Base-by-base conservation (phyloP, 169 alveolate species). In the Plasmodium yoelii region DNA sequence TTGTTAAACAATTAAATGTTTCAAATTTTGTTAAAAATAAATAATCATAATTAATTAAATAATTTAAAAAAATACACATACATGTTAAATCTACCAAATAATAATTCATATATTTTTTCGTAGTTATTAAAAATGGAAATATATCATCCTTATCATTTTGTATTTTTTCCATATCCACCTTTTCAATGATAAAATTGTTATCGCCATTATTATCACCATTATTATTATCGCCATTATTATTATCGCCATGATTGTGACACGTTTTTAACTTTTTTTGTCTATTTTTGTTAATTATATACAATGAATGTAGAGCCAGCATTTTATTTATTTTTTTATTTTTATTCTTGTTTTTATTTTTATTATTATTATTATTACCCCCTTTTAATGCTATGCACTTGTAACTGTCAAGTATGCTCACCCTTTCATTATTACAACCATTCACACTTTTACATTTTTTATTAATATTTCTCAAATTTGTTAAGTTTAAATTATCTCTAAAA, bases 11-110 rank as follows among this genome's bases (percentile, higher is more conserved):
- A 34, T 42, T 49, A 49, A 80, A 80, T 4, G 47, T 59, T 10
- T 24, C 59, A 5, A 53, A 28, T 13, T 53, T 65, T 55, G 65
- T 80, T 7, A 80, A 15, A 67, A 49, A 53, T 53, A 69, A 1
- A 46, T 65, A 67, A 80, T 80, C 71, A 65, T 80, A 80, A 6
- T 15, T 24, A 51, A 44, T 34, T n/a, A 80, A 47, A 24, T 80
- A 34, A 26, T 53, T 22, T 9, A 80, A 47, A 64, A 80, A 28
- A 19, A 80, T 15, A 8, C 26, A 12, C 24, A 75, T 22, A 18
- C 59, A 42, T 15, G 63, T 63, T 55, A 75, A 55, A 8, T 75
- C 67, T 39, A 28, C 28, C 2, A 47, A 44, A 56, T 75, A 63
- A 19, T 24, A 34, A 49, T 55, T 75, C n/a, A 13, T n/a, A 28